These are phyloP conservation scores for Moniliophthora roreri DNA, from an alignment of 1,284 basidiomycete genomes.

Conservation along the genomic window DNA sequence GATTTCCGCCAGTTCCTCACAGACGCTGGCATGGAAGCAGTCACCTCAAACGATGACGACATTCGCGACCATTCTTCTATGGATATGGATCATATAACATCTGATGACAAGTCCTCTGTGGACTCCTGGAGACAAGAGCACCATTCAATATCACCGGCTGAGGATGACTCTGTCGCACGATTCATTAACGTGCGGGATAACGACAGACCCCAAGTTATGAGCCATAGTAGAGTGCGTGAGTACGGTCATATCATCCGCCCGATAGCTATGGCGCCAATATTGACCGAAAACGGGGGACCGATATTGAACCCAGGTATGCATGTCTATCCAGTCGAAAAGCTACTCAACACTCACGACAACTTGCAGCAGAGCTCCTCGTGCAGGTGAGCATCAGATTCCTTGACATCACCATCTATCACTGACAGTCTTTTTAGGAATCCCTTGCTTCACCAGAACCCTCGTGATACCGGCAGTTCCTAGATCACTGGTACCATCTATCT, in stretches of 20 bases:
- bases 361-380: slow-evolving; percentile 58
- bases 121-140: too few relatives aligned
- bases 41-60: background rate
- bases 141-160: too few relatives aligned
- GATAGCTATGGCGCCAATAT: slow-evolving; percentile 48
- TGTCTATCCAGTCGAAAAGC: slow-evolving; percentile 4
- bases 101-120: too few relatives aligned
- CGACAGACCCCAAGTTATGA: too few relatives aligned
- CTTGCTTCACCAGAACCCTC: slow-evolving; percentile 59
- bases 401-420: slow-evolving; percentile 9
- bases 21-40: slow-evolving; percentile 1
- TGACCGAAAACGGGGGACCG: slow-evolving; percentile 61
- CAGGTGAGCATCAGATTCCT: slow-evolving; percentile 39
- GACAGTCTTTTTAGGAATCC: slow-evolving; percentile 45
- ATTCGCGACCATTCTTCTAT: background rate
- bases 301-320: slow-evolving; percentile 65
- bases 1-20: background rate
- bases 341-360: background rate
- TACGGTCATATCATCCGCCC: slow-evolving; percentile 31
- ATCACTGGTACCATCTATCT: too few relatives aligned
- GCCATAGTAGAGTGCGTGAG: slow-evolving; percentile 1
- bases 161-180: too few relatives aligned
- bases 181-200: too few relatives aligned
- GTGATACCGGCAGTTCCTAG: slow-evolving; percentile 27
- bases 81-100: background rate